Evolutionary conservation across 495 filamentous ascomycete genomes (phyloP).

Genomic region (Penicillium fimorum): DNA sequence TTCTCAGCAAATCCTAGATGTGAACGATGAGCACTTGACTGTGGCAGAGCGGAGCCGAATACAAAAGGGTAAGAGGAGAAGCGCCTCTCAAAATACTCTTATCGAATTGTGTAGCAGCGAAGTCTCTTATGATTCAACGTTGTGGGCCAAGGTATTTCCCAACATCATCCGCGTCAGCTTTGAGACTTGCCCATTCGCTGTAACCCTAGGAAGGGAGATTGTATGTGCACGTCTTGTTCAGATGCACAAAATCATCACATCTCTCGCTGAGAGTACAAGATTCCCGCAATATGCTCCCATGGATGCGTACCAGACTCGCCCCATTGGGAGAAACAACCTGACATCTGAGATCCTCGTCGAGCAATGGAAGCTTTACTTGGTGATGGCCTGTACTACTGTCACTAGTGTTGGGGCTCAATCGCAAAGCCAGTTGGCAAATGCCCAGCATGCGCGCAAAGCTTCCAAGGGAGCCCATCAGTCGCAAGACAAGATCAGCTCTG

Average conservation of each 20-base stretch:
- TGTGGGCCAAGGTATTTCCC: slow-evolving; percentile 98
- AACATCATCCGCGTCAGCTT: slow-evolving; percentile 90
- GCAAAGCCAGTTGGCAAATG: slow-evolving; percentile 54
- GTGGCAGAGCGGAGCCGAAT: slow-evolving; percentile 89
- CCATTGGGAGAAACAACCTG: slow-evolving; percentile 60
- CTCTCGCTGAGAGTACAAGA: slow-evolving; percentile 71
- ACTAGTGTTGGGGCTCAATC: slow-evolving; percentile 74
- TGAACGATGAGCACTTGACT: slow-evolving; percentile 89
- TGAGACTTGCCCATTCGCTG: slow-evolving; percentile 84
- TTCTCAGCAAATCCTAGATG: slow-evolving; percentile 80
- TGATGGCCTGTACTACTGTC: slow-evolving; percentile 94
- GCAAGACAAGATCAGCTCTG: slow-evolving; percentile 82
- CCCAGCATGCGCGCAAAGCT: slow-evolving; percentile 80
- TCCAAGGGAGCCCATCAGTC: slow-evolving; percentile 70
- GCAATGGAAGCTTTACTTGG: slow-evolving; percentile 98
- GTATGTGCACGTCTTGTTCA: slow-evolving; percentile 88
- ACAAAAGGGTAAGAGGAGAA: slow-evolving; percentile 84
- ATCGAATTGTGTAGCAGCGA: slow-evolving; percentile 96
- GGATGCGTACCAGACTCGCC: slow-evolving; percentile 48
- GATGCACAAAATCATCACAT: slow-evolving; percentile 80
- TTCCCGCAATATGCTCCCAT: slow-evolving; percentile 57
- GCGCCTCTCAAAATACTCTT: slow-evolving; percentile 77
- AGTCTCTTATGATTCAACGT: slow-evolving; percentile 85
- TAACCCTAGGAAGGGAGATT: slow-evolving; percentile 84
- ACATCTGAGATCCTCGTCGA: slow-evolving; percentile 87